Evolutionary conservation across 176 grass and related monocot species (phyloP), one percentile per base, ranked within the genome.

Genomic region (Elymus sibiricus): DNA sequence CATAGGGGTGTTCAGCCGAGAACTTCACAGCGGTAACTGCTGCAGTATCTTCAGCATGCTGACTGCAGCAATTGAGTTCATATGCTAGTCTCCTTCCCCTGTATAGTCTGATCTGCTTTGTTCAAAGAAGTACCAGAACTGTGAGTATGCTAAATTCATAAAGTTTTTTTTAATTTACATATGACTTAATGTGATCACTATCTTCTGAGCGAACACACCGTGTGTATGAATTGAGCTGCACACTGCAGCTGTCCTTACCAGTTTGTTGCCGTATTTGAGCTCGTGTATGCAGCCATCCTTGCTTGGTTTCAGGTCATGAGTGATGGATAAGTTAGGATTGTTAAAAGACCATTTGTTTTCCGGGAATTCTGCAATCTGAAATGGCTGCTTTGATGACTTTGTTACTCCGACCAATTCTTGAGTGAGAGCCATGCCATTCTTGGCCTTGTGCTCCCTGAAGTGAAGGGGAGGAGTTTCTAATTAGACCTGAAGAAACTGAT

Each of bases 341-440:
- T 64, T 92, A 78, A 98, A 77, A 42, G 40, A 84, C 96, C 93
- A 98, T 62, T 92, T 95, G 34, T 84, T 91, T 39, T 95, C 92
- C 25, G 47, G 66, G 26, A 92, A 90, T 76, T 94, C 84, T 89
- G 93, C 96, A 70, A 98, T 67, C 32, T 84, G 67, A 53, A 82
- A 47, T 64, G 86, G 72, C 70, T 78, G 65, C 67, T 81, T 67
- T 44, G 86, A 81, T 25, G 79, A 80, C 71, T 81, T 92, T 11
- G 71, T 84, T 82, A 86, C 68, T 83, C 93, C 90, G 16, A 94
- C 29, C 58, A 98, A 82, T 81, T 98, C 91, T 42, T 9, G 86
- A 37, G 5, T 27, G 7, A 31, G 74, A 79, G 24, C 21, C 61
- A 73, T 79, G 79, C 72, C 65, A 3, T 78, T 90, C 49, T 75